A percentile compares a stretch with the other conserved stretches of the same genome.
Conservation (phyloP, 176 grass and related monocot genomes). For the Carex parvula region DNA sequence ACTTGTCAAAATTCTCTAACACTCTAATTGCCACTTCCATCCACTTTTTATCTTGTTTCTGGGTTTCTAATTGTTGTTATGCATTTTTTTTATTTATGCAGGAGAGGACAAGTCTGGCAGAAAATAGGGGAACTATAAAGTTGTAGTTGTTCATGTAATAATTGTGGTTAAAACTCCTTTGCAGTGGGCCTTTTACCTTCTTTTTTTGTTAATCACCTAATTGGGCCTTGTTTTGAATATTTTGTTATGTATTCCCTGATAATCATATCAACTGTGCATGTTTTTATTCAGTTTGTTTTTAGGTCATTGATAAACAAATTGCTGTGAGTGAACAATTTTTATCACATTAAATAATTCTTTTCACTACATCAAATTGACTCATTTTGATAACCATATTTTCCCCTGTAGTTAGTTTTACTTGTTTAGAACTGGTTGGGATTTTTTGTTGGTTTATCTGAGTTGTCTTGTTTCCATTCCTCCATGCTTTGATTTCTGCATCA, state of each 20-base stretch:
- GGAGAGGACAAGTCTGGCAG: background rate
- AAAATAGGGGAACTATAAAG: background rate
- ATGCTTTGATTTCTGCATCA: background rate
- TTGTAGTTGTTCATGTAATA: background rate
- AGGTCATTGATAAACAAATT: background rate
- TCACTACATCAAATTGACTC: background rate
- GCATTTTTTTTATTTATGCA: slow-evolving; percentile 1
- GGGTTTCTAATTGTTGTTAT: background rate
- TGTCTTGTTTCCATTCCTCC: background rate
- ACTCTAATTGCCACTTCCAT: background rate
- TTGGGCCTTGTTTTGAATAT: background rate
- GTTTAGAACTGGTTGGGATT: background rate
- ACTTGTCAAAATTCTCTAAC: background rate
- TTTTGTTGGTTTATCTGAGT: background rate
- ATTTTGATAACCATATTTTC: background rate
- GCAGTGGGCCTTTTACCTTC: background rate
- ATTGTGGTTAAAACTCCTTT: slow-evolving; percentile 5
- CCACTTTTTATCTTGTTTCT: background rate
- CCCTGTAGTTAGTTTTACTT: background rate
- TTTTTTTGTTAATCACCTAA: background rate
- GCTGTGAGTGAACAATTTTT: background rate
- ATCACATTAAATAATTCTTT: slow-evolving; percentile 3
- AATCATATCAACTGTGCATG: background rate
- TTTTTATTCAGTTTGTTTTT: background rate
- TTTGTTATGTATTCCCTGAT: background rate